Evolutionary conservation across 2,329 filamentous ascomycete species (phyloP).

Genomic region (Scytalidium sp.): DNA sequence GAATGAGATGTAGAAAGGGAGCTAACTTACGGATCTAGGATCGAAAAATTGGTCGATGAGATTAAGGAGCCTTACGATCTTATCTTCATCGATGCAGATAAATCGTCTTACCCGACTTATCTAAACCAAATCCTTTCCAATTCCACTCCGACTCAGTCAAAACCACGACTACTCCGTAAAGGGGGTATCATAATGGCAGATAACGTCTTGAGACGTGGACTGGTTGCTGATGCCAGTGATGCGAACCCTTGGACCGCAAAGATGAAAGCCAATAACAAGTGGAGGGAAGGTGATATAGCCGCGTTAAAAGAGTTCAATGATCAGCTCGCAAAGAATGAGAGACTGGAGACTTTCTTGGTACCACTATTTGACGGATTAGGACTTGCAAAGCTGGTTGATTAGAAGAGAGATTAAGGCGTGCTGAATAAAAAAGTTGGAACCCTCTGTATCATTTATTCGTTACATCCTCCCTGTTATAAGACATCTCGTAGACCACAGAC

Average conservation of each 20-base stretch:
- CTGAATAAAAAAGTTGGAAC: too few relatives aligned
- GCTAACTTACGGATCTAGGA: conserved; percentile 3
- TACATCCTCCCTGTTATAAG: not conserved
- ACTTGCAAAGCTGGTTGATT: conserved; percentile 24
- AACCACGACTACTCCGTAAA: conserved; percentile 39
- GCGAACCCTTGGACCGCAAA: conserved; percentile 27
- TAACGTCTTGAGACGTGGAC: conserved; percentile 47
- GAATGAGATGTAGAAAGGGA: not conserved
- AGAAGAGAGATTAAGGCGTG: too few relatives aligned
- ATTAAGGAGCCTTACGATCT: conserved; percentile 45
- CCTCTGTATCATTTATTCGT: too few relatives aligned
- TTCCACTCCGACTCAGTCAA: conserved; percentile 34
- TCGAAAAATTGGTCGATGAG: conserved; percentile 9
- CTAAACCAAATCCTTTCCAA: conserved; percentile 41
- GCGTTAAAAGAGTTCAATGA: conserved; percentile 33
- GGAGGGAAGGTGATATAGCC: conserved; percentile 13
- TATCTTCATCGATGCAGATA: conserved; percentile 53
- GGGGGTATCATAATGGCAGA: conserved; percentile 53
- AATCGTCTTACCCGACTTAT: conserved; percentile 48
- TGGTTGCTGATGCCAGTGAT: conserved; percentile 39
- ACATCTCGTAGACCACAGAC: not conserved
- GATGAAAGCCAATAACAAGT: conserved; percentile 6
- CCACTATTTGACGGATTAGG: conserved; percentile 38
- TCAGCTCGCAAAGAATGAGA: conserved; percentile 22
- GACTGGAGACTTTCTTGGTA: conserved; percentile 34